Evolutionary conservation across 2,329 filamentous ascomycete genomes (phyloP).

Genomic region (Sporothrix brasiliensis): DNA sequence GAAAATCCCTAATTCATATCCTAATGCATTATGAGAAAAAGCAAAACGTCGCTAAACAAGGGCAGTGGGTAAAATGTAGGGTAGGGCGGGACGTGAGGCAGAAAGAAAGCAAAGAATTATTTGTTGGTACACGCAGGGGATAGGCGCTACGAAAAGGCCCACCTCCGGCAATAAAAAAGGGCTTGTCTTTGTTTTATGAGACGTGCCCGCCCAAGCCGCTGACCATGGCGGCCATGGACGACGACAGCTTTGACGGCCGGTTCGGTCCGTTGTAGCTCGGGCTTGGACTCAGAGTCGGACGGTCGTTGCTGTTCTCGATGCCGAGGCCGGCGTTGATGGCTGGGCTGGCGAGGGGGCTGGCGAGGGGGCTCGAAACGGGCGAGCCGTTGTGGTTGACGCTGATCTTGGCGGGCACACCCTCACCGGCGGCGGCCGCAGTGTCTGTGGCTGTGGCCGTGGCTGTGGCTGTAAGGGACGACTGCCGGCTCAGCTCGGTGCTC

Average conservation of each 20-base stretch:
- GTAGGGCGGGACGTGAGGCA: neutral
- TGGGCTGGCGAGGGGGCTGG: slow-evolving; percentile 29
- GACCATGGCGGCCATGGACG: slow-evolving; percentile 34
- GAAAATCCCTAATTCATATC: slow-evolving; percentile 16
- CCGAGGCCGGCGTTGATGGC: slow-evolving; percentile 11
- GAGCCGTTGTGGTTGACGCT: slow-evolving; percentile 27
- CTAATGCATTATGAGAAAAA: slow-evolving; percentile 18
- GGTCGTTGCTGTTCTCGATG: slow-evolving; percentile 1
- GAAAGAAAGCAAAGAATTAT: slow-evolving; percentile 6
- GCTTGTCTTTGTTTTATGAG: neutral
- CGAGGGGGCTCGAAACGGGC: slow-evolving; percentile 20
- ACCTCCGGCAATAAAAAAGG: neutral
- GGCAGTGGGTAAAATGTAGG: neutral
- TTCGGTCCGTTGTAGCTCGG: slow-evolving; percentile 9
- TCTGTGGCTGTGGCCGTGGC: neutral
- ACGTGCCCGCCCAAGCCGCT: slow-evolving; percentile 34
- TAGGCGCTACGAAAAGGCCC: neutral
- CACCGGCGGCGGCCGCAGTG: too few species aligned
- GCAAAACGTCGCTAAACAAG: neutral
- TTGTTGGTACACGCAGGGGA: neutral
- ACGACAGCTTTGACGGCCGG: slow-evolving; percentile 31
- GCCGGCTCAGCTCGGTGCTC: slow-evolving; percentile 17
- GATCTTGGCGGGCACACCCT: slow-evolving; percentile 9
- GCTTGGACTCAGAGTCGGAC: neutral
- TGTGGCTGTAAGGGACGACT: neutral